Conservation (phyloP, 352 stramenopile genomes). For the Vaucheria bursata region DNA sequence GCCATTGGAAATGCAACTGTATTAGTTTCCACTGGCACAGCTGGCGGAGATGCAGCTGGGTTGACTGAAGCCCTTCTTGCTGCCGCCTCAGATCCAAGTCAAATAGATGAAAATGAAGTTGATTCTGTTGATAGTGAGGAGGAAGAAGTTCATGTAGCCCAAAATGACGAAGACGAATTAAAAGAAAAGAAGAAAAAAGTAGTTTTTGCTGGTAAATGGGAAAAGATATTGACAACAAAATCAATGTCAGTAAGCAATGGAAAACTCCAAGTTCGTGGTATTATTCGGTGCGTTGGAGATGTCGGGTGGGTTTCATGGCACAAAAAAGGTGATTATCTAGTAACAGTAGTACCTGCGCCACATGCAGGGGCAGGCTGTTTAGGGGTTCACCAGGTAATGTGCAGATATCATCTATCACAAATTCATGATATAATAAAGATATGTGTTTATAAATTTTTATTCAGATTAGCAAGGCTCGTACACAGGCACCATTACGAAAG, state of each 20-base stretch:
- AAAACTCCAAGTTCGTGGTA: constrained; percentile 11
- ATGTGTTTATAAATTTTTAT: background rate
- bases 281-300: constrained; percentile 53
- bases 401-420: constrained; percentile 49
- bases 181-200: background rate
- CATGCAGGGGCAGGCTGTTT: constrained; percentile 64
- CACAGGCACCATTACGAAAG: constrained; percentile 82
- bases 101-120: background rate
- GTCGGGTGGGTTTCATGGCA: constrained; percentile 92
- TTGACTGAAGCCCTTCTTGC: constrained; percentile 85
- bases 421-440: background rate
- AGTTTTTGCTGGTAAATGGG: constrained; percentile 45
- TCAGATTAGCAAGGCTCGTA: constrained; percentile 20
- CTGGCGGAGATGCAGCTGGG: constrained; percentile 78
- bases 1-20: constrained; percentile 65
- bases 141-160: background rate
- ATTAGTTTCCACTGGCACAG: constrained; percentile 83
- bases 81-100: constrained; percentile 57
- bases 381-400: constrained; percentile 75
- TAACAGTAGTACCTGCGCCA: constrained; percentile 71
- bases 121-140: background rate
- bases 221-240: constrained; percentile 58
- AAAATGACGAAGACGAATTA: background rate
- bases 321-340: constrained; percentile 97
- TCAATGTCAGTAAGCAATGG: constrained; percentile 58